A percentile compares a stretch with the other conserved stretches of the same genome.
Evolutionary conservation across 371 early-diverging fungal genomes (phyloP).

Genomic region (Quaeritorhiza haematococci): DNA sequence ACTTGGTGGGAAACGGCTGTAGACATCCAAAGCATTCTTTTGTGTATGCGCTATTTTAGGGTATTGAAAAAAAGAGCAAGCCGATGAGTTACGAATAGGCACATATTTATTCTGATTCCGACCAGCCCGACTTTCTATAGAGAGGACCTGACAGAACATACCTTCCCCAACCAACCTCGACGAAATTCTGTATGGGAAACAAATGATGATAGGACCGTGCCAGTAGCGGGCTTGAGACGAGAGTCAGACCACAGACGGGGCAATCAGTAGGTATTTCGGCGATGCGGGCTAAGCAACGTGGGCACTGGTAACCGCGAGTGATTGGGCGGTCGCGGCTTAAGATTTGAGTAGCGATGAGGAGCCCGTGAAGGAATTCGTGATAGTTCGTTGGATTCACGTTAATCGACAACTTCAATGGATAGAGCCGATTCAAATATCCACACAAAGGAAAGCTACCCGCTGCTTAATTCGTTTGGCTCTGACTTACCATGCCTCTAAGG

Average conservation of each 20-base stretch:
- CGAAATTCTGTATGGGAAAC: slow-evolving; percentile 68
- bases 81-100: not conserved
- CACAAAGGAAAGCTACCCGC: no score
- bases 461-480: no score
- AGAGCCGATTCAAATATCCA: no score
- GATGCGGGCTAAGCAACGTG: slow-evolving; percentile 75
- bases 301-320: slow-evolving; percentile 80
- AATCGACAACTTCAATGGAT: not conserved
- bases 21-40: slow-evolving; percentile 29
- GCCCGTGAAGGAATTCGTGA: not conserved
- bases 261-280: slow-evolving; percentile 92
- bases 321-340: slow-evolving; percentile 72
- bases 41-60: slow-evolving; percentile 6
- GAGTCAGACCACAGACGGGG: slow-evolving; percentile 82
- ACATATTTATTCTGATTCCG: not conserved
- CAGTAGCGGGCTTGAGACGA: slow-evolving; percentile 87
- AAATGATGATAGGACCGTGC: slow-evolving; percentile 94
- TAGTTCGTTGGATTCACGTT: no score
- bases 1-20: slow-evolving; percentile 18
- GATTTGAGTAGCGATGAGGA: not conserved
- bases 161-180: slow-evolving; percentile 23
- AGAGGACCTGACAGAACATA: not conserved
- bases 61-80: not conserved
- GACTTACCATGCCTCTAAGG: slow-evolving; percentile 77
- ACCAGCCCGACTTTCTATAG: not conserved